Base-by-base conservation (phyloP, 176 grass and related monocot species). In the Saccharum officinarum region DNA sequence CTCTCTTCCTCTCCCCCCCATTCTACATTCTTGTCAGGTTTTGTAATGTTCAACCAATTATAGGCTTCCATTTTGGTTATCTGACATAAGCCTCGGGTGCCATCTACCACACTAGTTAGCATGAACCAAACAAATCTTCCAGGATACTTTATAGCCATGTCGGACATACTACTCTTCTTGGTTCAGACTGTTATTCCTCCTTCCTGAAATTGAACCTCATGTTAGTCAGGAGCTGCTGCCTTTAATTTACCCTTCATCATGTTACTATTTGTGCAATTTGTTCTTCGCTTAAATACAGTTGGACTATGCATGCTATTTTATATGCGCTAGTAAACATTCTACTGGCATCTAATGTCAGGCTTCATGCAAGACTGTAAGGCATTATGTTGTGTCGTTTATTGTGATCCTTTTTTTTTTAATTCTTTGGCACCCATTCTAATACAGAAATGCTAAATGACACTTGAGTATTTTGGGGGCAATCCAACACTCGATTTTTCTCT, bases 381-480 rank as follows among this genome's bases (percentile, higher is more conserved):
- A 6, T 47, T 69, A 11, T 36, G 8, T 37, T n/a, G 22, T 82
- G 54, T 28, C 15, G 13, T 72, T 8, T 30, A 60, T 54, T 16
- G 18, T 36, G 13, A 37, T 80, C 12, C 12, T 25, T 57, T 57
- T 10, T 69, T 80, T n/a, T 15, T 17, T 47, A 16, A 16, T 47
- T 47, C 20, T 18, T 55, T 41, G 5, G n/a, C 49, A 82, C 67
- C 66, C 49, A 69, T 71, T 82, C 67, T 71, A 39, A 47, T 47
- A 47, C 0, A 47, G 13, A 47, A 47, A 47, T 45, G 44, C 44
- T 45, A 12, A 45, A 45, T 45, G 44, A 13, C 44, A 45, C 44
- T 45, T 1, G 41, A 44, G 41, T 11, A 3, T 45, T 45, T 45
- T 45, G 44, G 44, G 44, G 44, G 44, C 44, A 45, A 45, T 45